Evolutionary conservation across 176 grass and related monocot species (phyloP).

Genomic region (Rhipidocladum racemiflorum): DNA sequence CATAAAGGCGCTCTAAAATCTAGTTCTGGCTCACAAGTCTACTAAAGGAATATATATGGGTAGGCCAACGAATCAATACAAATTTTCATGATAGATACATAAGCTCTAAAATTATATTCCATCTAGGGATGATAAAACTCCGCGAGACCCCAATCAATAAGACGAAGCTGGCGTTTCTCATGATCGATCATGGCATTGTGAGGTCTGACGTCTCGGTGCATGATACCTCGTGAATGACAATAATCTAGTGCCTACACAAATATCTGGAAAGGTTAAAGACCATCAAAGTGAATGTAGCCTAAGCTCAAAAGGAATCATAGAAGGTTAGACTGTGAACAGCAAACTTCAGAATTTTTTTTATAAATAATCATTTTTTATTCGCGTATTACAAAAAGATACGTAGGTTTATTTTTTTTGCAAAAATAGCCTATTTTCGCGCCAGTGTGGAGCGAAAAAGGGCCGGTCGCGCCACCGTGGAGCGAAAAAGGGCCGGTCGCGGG

Average conservation of each 20-base stretch:
- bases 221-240: slow-evolving; percentile 90
- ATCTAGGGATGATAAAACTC: slow-evolving; percentile 95
- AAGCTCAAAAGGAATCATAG: background rate
- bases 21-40: background rate
- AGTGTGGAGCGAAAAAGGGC: too few species aligned
- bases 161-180: slow-evolving; percentile 69
- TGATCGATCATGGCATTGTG: slow-evolving; percentile 99
- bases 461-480: too few species aligned
- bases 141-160: slow-evolving; percentile 98
- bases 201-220: slow-evolving; percentile 96
- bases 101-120: slow-evolving; percentile 57
- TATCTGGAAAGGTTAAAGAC: slow-evolving; percentile 55
- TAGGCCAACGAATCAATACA: background rate
- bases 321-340: background rate
- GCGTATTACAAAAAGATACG: too few species aligned
- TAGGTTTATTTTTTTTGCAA: too few species aligned
- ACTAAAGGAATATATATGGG: background rate
- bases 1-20: background rate
- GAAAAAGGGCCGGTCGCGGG: too few species aligned
- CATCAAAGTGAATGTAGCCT: slow-evolving; percentile 37
- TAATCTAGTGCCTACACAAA: slow-evolving; percentile 95
- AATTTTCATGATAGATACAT: slow-evolving; percentile 2
- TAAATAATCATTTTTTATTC: too few species aligned
- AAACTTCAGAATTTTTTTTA: too few species aligned
- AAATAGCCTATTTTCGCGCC: too few species aligned